Conservation (phyloP, 2,329 filamentous ascomycete species). For the Epichloe glyceriae region DNA sequence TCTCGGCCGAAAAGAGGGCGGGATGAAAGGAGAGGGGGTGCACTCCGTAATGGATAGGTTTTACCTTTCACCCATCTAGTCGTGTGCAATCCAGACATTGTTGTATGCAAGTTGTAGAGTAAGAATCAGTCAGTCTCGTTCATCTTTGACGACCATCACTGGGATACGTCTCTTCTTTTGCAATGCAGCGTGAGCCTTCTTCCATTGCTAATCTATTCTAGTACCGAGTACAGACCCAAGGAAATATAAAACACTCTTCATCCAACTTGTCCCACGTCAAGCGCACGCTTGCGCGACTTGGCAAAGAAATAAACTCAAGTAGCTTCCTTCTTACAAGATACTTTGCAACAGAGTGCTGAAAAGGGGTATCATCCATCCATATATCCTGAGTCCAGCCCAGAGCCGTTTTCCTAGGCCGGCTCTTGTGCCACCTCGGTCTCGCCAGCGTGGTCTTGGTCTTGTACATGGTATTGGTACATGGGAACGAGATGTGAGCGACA, state of each 20-base stretch:
- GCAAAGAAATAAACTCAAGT: neutral
- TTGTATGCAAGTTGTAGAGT: no score
- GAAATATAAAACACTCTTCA: neutral
- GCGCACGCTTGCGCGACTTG: neutral
- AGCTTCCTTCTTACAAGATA: slow-evolving; percentile 6
- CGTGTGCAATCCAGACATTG: no score
- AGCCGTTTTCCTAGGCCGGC: slow-evolving; percentile 10
- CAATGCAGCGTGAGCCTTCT: slow-evolving; percentile 3
- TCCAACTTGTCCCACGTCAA: slow-evolving; percentile 2
- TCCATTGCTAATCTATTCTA: slow-evolving; percentile 6
- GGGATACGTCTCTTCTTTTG: neutral
- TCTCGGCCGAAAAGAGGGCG: slow-evolving; percentile 1
- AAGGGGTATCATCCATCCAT: slow-evolving; percentile 19
- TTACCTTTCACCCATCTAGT: no score
- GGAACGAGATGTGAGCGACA: neutral
- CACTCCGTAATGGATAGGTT: neutral
- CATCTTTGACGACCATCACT: no score
- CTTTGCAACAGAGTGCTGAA: slow-evolving; percentile 14
- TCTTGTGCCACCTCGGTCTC: slow-evolving; percentile 9
- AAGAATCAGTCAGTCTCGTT: no score
- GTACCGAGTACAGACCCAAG: neutral
- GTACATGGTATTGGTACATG: slow-evolving; percentile 15
- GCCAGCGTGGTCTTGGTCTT: slow-evolving; percentile 10
- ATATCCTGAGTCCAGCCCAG: slow-evolving; percentile 20
- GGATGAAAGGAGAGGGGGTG: neutral